These are phyloP conservation scores for Deinandra increscens DNA, from an alignment of 129 eudicot species.

Conservation along the genomic window DNA sequence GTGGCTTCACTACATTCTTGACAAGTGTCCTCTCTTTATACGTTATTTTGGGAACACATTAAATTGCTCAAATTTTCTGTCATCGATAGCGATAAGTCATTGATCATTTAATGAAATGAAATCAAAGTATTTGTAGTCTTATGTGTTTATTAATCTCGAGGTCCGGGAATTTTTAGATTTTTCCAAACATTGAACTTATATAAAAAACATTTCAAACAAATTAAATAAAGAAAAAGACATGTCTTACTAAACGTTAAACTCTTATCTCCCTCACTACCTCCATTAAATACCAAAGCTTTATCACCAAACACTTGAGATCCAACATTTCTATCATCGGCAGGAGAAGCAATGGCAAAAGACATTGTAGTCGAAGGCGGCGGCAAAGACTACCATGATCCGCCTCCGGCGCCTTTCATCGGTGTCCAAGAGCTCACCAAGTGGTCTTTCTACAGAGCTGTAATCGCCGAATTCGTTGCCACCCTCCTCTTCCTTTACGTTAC, in stretches of 20 bases:
- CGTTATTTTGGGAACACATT: too few relatives aligned
- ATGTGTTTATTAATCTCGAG: too few relatives aligned
- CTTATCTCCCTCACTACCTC: conserved; percentile 29
- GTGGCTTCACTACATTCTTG: too few relatives aligned
- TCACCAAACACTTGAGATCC: conserved; percentile 34
- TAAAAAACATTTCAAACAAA: too few relatives aligned
- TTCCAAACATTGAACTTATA: too few relatives aligned
- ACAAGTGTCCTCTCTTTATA: too few relatives aligned
- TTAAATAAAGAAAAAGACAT: not conserved
- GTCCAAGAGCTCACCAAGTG: conserved; percentile 57
- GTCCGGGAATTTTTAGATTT: too few relatives aligned
- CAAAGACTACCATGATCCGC: conserved; percentile 96
- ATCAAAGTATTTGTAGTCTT: too few relatives aligned
- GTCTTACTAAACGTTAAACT: conserved; percentile 14
- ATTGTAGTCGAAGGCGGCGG: conserved; percentile 49
- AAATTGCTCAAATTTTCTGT: too few relatives aligned
- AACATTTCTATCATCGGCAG: not conserved
- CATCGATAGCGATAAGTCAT: too few relatives aligned
- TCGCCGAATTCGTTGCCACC: conserved; percentile 81
- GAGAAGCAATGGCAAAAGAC: conserved; percentile 36
- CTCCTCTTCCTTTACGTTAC: conserved; percentile 74
- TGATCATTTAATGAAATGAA: too few relatives aligned
- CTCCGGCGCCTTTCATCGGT: conserved; percentile 67
- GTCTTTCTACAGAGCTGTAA: conserved; percentile 76
- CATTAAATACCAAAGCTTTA: conserved; percentile 41